phyloP scores from a whole-genome alignment of 441 rosid genomes.

The Syzygium malaccense region DNA sequence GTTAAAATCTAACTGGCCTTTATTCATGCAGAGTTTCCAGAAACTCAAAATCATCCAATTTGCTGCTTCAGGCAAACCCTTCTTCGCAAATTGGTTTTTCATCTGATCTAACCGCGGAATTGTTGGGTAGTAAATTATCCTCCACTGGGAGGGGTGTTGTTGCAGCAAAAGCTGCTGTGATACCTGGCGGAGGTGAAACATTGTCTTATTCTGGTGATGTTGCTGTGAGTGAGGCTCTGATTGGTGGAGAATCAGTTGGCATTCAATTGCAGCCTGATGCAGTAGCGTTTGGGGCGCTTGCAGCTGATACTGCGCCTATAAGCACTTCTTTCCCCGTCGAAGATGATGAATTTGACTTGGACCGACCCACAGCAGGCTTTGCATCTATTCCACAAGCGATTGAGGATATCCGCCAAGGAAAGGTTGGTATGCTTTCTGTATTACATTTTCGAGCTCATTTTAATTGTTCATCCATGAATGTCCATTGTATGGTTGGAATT shows the following conservation, averaged over 20 bases:
- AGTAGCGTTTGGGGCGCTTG: slow-evolving; percentile 32
- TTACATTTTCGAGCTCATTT: neutral
- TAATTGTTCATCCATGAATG: neutral
- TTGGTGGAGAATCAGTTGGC: slow-evolving; percentile 17
- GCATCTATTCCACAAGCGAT: slow-evolving; percentile 80
- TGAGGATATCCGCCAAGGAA: slow-evolving; percentile 87
- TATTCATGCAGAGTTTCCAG: slow-evolving; percentile 23
- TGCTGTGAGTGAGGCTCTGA: slow-evolving; percentile 16
- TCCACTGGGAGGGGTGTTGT: slow-evolving; percentile 23
- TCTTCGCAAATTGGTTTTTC: slow-evolving; percentile 16
- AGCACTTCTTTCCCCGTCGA: slow-evolving; percentile 34
- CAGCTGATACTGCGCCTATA: slow-evolving; percentile 38
- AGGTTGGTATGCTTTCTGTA: slow-evolving; percentile 33
- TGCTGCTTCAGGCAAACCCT: slow-evolving; percentile 20
- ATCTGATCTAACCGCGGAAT: slow-evolving; percentile 10
- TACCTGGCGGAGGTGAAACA: slow-evolving; percentile 59
- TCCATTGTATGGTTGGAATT: slow-evolving; percentile 1
- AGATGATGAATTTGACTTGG: slow-evolving; percentile 62
- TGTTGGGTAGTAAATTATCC: slow-evolving; percentile 23
- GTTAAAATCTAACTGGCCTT: neutral
- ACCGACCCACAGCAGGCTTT: slow-evolving; percentile 67
- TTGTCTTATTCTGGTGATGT: slow-evolving; percentile 32
- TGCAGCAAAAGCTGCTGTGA: slow-evolving; percentile 38
- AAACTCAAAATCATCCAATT: slow-evolving; percentile 30
- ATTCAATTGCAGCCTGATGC: slow-evolving; percentile 33